Evolutionary conservation across 2,329 filamentous ascomycete genomes (phyloP), one percentile per base, ranked within the genome.

Genomic region (Colletotrichum lini): DNA sequence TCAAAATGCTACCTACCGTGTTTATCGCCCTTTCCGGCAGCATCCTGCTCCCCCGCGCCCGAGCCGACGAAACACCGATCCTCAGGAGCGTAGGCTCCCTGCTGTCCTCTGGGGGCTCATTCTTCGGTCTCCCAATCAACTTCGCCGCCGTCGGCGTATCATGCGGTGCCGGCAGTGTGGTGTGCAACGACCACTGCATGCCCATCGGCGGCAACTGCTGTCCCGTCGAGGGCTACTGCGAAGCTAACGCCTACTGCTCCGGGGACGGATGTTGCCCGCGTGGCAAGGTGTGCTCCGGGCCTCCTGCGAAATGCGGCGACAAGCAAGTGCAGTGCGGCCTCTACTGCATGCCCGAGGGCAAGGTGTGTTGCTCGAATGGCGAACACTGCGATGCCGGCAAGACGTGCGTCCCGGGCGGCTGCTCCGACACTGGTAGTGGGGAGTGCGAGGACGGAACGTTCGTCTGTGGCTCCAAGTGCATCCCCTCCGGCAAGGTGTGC

Each of bases 401-500:
- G n/a, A 76, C 75, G 64, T 82, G 80, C 63, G 69, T 74, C 38
- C 8, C 53, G 4, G 72, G 74, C 6, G 79, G 79, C 23, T 82
- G 80, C 74, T 82, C 80, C 54, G 70, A 73, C n/a, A 62, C 18
- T 65, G 10, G 74, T 77, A 12, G 67, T 72, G 1, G 76, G 74
- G 21, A 4, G 18, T 80, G 78, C 18, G 58, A 58, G 8, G n/a
- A 71, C 0, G 78, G 75, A 53, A 74, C 77, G 50, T 74, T 70
- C 9, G 59, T 71, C 15, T 81, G 80, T 61, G 74, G 74, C 38
- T 44, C 58, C 54, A 78, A 65, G n/a, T 82, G 80, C 67, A 79
- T 81, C 54, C 80, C 80, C 2, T 67, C 73, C 7, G 77, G 74
- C 23, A 73, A 72, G 44, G 79, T 79, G 4, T 81, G 80, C 74